Conservation (phyloP, 345 rosid genomes). For the Melaleuca alternifolia region DNA sequence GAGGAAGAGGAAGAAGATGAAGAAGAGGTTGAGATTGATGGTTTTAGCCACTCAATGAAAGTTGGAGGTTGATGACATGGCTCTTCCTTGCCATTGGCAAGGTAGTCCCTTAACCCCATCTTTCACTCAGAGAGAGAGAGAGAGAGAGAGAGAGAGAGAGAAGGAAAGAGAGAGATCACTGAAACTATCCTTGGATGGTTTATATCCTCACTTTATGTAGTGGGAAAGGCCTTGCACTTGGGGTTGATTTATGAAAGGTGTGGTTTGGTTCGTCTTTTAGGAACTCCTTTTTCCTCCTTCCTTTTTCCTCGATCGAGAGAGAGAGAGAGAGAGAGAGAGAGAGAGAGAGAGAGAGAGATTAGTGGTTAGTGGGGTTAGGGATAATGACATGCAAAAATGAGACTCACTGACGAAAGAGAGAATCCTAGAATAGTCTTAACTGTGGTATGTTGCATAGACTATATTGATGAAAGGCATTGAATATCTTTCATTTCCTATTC, state of each 20-base stretch:
- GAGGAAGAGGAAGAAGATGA: conserved; percentile 15
- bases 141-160: background rate
- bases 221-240: conserved; percentile 17
- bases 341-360: conserved; percentile 16
- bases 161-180: background rate
- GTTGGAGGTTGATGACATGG: conserved; percentile 28
- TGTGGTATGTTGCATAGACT: background rate
- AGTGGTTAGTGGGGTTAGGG: conserved; percentile 57
- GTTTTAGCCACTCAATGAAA: conserved; percentile 87
- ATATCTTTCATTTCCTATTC: background rate
- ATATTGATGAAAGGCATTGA: background rate
- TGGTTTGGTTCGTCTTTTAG: conserved; percentile 46
- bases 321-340: conserved; percentile 6
- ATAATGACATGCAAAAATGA: conserved; percentile 38
- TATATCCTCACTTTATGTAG: conserved; percentile 35
- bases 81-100: conserved; percentile 17
- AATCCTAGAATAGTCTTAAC: conserved; percentile 45
- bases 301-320: conserved; percentile 11
- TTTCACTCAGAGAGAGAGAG: background rate
- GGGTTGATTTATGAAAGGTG: conserved; percentile 24
- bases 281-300: conserved; percentile 1
- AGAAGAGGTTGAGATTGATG: conserved; percentile 17
- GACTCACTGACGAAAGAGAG: conserved; percentile 22
- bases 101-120: conserved; percentile 43
- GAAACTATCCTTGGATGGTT: conserved; percentile 5